Percentiles rank a stretch among this genome's conserved stretches.
Conservation (phyloP, 2,329 filamentous ascomycete species). For the Aspergillus ochraceoroseus region DNA sequence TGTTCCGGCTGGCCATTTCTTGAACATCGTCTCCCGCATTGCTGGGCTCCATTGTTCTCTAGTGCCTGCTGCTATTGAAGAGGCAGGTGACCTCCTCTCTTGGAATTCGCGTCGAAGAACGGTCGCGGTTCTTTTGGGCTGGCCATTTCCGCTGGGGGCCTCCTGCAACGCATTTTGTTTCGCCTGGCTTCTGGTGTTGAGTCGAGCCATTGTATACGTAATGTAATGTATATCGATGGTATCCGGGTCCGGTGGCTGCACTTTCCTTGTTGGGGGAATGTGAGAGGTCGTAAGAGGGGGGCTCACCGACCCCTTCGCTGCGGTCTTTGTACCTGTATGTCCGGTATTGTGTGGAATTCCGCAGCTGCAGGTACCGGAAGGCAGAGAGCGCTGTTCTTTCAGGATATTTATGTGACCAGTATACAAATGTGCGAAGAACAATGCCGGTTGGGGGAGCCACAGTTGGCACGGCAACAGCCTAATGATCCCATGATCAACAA, state of each 20-base stretch:
- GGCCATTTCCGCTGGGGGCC: background rate
- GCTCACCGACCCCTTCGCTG: background rate
- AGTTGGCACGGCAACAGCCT: conserved; percentile 14
- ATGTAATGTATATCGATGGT: too few relatives aligned
- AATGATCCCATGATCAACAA: background rate
- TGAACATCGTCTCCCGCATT: conserved; percentile 8
- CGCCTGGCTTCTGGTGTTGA: conserved; percentile 24
- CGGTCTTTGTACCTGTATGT: background rate
- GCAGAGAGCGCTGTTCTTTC: too few relatives aligned
- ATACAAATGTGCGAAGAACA: too few relatives aligned
- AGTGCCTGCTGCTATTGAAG: conserved; percentile 3
- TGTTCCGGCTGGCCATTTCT: conserved; percentile 4
- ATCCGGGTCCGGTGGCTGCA: too few relatives aligned
- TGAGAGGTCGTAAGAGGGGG: conserved; percentile 1
- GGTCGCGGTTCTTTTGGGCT: conserved; percentile 1
- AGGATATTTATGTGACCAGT: too few relatives aligned
- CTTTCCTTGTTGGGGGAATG: background rate
- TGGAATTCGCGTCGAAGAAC: conserved; percentile 1
- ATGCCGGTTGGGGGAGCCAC: background rate
- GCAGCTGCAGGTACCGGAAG: background rate
- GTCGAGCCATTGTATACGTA: conserved; percentile 26
- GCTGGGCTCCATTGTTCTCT: conserved; percentile 14
- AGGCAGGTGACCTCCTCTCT: conserved; percentile 2
- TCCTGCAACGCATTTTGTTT: conserved; percentile 10
- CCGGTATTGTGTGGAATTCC: background rate